phyloP scores from a whole-genome alignment of 2,329 filamentous ascomycete genomes.

The Scytalidium lignicola region DNA sequence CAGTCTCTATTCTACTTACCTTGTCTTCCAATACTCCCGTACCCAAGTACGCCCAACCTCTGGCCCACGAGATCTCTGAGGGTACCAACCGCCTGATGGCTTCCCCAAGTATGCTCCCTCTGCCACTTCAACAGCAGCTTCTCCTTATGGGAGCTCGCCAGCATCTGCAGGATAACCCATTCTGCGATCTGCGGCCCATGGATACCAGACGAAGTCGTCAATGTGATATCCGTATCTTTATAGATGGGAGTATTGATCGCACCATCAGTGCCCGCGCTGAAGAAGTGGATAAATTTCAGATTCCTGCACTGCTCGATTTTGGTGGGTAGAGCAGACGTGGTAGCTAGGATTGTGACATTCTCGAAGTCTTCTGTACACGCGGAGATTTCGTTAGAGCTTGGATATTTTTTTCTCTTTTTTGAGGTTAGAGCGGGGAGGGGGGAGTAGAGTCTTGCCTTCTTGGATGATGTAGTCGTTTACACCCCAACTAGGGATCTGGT shows the following conservation, averaged over 20 bases:
- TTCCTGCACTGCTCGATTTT: conserved; percentile 26
- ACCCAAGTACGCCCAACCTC: conserved; percentile 45
- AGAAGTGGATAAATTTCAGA: conserved; percentile 31
- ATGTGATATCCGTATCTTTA: conserved; percentile 27
- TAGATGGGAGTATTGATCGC: conserved; percentile 23
- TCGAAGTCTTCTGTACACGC: conserved; percentile 29
- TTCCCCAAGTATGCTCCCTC: conserved; percentile 48
- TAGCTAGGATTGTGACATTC: conserved; percentile 36
- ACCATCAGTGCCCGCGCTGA: conserved; percentile 29
- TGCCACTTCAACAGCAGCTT: conserved; percentile 51
- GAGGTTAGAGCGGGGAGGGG: too few relatives aligned
- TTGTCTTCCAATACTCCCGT: conserved; percentile 34
- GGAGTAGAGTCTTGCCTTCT: not conserved
- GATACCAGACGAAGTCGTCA: conserved; percentile 31
- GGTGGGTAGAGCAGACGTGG: conserved; percentile 27
- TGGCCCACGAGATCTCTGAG: conserved; percentile 52
- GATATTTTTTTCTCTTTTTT: too few relatives aligned
- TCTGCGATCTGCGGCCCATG: conserved; percentile 56
- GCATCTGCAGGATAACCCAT: conserved; percentile 59
- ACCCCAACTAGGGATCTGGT: conserved; percentile 18
- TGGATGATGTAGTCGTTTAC: not conserved
- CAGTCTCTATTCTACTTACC: too few relatives aligned
- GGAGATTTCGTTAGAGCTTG: conserved; percentile 1
- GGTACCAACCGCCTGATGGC: conserved; percentile 22
- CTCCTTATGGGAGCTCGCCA: conserved; percentile 49